Conservation (phyloP, 2,329 filamentous ascomycete species). For the Xylaria hypoxylon region DNA sequence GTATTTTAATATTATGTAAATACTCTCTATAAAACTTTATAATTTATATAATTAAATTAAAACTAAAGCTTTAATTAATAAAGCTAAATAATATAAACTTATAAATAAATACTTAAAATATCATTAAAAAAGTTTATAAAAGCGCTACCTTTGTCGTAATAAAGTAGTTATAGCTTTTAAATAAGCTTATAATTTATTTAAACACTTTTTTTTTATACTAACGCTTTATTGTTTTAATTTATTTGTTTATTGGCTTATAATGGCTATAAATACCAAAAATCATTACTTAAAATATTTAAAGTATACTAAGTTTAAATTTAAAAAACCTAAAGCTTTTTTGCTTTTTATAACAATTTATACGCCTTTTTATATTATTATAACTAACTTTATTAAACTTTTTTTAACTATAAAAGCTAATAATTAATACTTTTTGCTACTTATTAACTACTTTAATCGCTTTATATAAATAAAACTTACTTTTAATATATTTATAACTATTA, state of each 20-base stretch:
- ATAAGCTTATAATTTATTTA: no score
- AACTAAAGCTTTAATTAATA: neutral
- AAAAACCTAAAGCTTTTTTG: neutral
- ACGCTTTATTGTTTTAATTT: no score
- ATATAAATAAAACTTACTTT: no score
- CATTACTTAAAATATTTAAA: neutral
- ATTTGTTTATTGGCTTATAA: neutral
- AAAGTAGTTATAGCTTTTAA: no score
- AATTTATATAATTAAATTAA: no score
- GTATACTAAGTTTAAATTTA: neutral
- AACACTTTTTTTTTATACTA: no score
- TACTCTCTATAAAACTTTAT: no score
- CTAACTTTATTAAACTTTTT: neutral
- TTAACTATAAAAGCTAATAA: neutral
- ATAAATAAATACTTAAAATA: neutral
- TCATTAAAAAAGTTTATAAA: neutral
- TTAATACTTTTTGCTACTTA: neutral
- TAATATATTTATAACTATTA: no score
- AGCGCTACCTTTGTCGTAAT: no score
- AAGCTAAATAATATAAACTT: neutral
- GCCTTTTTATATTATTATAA: neutral
- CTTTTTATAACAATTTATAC: neutral
- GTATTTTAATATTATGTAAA: no score
- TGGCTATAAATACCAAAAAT: neutral
- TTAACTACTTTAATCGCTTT: no score